Evolutionary conservation across 345 rosid genomes (phyloP), one percentile per base, ranked within the genome.

Genomic region (Rhodamnia rubescens): DNA sequence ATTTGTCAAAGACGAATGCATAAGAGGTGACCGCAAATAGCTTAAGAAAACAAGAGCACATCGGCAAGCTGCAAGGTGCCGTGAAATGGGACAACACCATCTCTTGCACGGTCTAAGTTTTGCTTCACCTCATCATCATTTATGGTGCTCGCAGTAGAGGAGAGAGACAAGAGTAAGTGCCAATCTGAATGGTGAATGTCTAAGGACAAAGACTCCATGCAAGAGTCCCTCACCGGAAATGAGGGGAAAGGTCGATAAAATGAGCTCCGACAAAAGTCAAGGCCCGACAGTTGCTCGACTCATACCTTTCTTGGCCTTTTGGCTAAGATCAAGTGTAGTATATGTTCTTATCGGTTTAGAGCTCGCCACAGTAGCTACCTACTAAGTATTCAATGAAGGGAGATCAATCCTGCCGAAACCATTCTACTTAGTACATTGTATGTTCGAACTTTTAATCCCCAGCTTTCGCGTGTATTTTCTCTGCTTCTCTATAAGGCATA

Each of bases 241-340:
- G 4, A 40, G 20, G 44, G 20, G 44, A 16, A 40, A 32, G 78
- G 36, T 16, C 20, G 8, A 32, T 32, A 10, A 27, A 51, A 27
- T 4, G 58, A 49, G 32, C 56, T n/a, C 52, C 1, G 6, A 15
- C 32, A 52, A 82, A 52, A 15, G 14, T 20, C 36, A 49, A 53
- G 58, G 26, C 42, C 83, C 1, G 58, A 20, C 42, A 0, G 1
- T 22, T 0, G 15, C 40, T 18, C 22, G 9, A n/a, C 6, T 49
- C 92, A 90, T 92, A 89, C 91, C 92, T 90, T 92, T 90, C 92
- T 92, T 91, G 92, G 95, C 93, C 92, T 92, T 91, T 92, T 90
- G 91, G 93, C 92, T 92, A 91, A 90, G 93, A 92, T 91, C 93
- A 92, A 90, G 91, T 90, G 92, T 91, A 91, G 91, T 90, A 93